These are phyloP conservation scores for Aspergillus costaricaensis DNA, from an alignment of 2,329 filamentous ascomycete genomes.

Conservation along the genomic window DNA sequence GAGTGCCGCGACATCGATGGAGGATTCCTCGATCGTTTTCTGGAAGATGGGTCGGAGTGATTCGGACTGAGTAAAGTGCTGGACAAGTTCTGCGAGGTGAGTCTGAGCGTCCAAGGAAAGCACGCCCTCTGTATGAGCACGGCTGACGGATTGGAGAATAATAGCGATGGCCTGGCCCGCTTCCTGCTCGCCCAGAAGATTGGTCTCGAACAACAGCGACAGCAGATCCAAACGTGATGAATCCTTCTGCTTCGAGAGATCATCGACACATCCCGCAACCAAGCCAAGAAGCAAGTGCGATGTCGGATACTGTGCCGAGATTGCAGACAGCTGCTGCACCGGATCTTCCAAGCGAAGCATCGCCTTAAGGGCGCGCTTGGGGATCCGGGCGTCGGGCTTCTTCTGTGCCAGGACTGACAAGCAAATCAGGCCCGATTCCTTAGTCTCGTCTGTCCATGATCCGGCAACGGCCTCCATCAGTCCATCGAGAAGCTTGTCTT, in stretches of 20 bases:
- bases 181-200: conserved; percentile 35
- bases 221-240: conserved; percentile 50
- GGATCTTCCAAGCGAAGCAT: conserved; percentile 39
- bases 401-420: conserved; percentile 80
- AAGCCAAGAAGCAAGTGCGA: conserved; percentile 41
- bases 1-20: conserved; percentile 71
- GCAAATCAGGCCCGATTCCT: conserved; percentile 73
- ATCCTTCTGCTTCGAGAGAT: conserved; percentile 37
- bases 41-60: conserved; percentile 65
- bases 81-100: conserved; percentile 67
- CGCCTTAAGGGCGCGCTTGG: conserved; percentile 66
- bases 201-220: conserved; percentile 37
- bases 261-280: conserved; percentile 36
- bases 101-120: conserved; percentile 56
- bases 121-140: conserved; percentile 50
- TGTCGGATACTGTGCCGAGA: conserved; percentile 35
- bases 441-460: conserved; percentile 74
- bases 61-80: conserved; percentile 64
- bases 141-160: conserved; percentile 36
- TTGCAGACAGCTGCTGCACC: conserved; percentile 36
- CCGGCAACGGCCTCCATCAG: conserved; percentile 86
- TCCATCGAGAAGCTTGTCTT: conserved; percentile 76
- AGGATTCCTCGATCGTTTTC: conserved; percentile 65
- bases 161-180: conserved; percentile 34
- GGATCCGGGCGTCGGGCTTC: conserved; percentile 68